Conservation (phyloP, 306 rosid genomes). For the Citrullus mucosospermus region DNA sequence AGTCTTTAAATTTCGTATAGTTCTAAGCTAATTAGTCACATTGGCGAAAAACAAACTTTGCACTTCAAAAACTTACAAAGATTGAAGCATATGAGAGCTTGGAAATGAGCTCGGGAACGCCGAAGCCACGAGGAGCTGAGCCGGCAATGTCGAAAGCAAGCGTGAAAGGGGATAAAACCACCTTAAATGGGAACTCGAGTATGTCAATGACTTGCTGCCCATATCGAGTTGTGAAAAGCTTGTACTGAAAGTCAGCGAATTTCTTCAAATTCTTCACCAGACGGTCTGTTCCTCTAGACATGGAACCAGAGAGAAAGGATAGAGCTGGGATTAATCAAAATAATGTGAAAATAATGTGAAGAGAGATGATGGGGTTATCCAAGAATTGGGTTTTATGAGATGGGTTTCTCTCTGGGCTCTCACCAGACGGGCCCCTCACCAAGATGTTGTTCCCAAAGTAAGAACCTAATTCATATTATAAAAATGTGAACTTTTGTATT, state of each 20-base stretch:
- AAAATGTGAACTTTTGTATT: no score
- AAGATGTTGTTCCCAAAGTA: not conserved
- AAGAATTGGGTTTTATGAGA: not conserved
- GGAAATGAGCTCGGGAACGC: conserved; percentile 84
- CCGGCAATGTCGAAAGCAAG: conserved; percentile 73
- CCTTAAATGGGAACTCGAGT: conserved; percentile 59
- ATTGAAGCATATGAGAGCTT: conserved; percentile 78
- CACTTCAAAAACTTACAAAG: conserved; percentile 37
- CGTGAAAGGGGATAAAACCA: conserved; percentile 68
- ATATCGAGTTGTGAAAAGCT: conserved; percentile 34
- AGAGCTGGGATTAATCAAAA: conserved; percentile 5
- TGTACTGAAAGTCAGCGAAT: conserved; percentile 40
- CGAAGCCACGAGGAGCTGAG: conserved; percentile 92
- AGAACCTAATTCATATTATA: not conserved
- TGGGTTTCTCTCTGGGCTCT: not conserved
- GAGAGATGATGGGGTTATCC: not conserved
- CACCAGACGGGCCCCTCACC: not conserved
- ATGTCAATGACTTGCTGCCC: conserved; percentile 61
- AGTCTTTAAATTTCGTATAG: not conserved
- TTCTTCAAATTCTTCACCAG: conserved; percentile 35
- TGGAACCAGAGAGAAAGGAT: conserved; percentile 6
- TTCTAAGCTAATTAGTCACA: not conserved
- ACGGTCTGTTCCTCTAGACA: conserved; percentile 42
- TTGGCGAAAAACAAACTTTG: not conserved
- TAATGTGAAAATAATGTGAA: not conserved